Conservation (phyloP, 2,329 filamentous ascomycete genomes). For the Apiospora arundinis region DNA sequence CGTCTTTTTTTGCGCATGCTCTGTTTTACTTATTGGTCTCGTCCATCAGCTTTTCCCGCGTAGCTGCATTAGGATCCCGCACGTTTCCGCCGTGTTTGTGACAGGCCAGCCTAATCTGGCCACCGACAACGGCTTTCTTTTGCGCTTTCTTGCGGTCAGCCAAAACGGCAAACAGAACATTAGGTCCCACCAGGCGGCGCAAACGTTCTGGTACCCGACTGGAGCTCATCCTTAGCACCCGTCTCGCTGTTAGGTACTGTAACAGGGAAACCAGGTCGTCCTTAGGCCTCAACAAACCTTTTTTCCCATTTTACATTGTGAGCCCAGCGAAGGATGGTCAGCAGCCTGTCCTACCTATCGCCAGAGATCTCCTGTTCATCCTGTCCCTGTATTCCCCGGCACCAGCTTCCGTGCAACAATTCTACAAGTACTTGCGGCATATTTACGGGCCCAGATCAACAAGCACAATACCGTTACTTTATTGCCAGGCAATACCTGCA, state of each 20-base stretch:
- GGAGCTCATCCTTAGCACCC: constrained; percentile 3
- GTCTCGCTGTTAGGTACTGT: background rate
- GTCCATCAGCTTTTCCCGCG: background rate
- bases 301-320: background rate
- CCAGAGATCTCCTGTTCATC: constrained; percentile 10
- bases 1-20: background rate
- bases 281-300: constrained; percentile 12
- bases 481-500: background rate
- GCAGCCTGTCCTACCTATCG: constrained; percentile 16
- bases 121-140: constrained; percentile 24
- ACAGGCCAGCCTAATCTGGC: constrained; percentile 19
- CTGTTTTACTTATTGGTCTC: background rate
- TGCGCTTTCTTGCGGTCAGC: constrained; percentile 23
- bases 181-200: background rate
- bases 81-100: background rate
- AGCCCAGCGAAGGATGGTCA: constrained; percentile 7
- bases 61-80: constrained; percentile 15
- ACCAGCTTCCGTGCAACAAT: background rate
- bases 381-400: background rate
- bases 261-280: constrained; percentile 14
- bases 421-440: background rate
- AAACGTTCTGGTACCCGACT: constrained; percentile 13
- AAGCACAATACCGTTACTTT: background rate
- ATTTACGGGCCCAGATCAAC: constrained; percentile 9
- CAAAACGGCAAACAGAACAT: constrained; percentile 20